Conservation (phyloP, 2,329 filamentous ascomycete genomes). For the Neurospora crassa region DNA sequence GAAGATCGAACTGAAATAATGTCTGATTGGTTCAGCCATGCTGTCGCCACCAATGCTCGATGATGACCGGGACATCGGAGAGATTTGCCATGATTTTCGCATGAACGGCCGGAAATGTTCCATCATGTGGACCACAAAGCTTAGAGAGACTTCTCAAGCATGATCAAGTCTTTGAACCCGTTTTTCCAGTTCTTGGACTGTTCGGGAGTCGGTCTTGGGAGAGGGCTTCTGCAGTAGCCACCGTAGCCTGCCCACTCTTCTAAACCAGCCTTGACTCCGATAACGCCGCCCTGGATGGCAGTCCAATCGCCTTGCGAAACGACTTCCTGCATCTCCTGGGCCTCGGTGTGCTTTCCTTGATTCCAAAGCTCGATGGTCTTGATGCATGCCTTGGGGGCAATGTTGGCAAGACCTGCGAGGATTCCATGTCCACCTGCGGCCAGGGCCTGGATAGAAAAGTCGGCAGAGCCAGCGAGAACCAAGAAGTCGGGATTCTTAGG, state of each 20-base stretch:
- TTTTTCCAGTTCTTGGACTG: constrained; percentile 44
- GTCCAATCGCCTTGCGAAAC: constrained; percentile 63
- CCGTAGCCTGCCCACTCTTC: constrained; percentile 61
- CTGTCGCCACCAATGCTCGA: background rate
- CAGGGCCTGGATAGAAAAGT: constrained; percentile 61
- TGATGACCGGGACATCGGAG: background rate
- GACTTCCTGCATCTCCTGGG: constrained; percentile 53
- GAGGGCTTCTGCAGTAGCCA: constrained; percentile 36
- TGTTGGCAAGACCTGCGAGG: constrained; percentile 63
- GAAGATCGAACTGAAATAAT: background rate
- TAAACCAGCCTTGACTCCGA: constrained; percentile 61
- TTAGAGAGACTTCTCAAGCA: constrained; percentile 41
- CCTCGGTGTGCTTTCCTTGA: constrained; percentile 47
- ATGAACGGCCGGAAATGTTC: background rate
- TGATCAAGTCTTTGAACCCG: constrained; percentile 42
- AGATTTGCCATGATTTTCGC: background rate
- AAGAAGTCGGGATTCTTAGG: constrained; percentile 43
- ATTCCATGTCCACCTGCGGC: constrained; percentile 61
- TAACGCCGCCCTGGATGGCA: constrained; percentile 61
- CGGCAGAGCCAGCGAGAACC: constrained; percentile 62
- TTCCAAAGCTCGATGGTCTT: constrained; percentile 51
- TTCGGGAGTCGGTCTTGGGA: constrained; percentile 40
- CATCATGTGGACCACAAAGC: background rate
- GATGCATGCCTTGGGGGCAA: constrained; percentile 58
- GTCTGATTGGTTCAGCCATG: background rate